Percentiles rank a stretch among this genome's conserved stretches.
Evolutionary conservation across 2,329 filamentous ascomycete species (phyloP).

Genomic region (Talaromyces sp.): DNA sequence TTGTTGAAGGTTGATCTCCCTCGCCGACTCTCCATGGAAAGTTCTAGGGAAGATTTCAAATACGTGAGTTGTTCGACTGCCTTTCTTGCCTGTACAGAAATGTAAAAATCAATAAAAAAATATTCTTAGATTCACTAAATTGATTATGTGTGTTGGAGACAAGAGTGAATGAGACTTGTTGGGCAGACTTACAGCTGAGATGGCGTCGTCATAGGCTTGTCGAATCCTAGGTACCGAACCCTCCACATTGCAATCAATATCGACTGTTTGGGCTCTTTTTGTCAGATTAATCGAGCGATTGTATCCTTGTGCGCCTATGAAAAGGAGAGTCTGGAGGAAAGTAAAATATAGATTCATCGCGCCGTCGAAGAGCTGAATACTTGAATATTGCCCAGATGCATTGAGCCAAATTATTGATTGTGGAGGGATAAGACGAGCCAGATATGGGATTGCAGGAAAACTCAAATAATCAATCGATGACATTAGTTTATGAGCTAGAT

Average conservation of each 20-base stretch:
- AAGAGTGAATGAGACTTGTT: background rate
- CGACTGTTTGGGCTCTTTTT: background rate
- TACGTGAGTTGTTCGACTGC: background rate
- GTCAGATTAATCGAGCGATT: background rate
- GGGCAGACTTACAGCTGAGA: background rate
- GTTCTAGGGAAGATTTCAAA: background rate
- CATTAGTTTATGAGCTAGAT: background rate
- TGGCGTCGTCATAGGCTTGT: background rate
- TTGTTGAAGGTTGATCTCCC: background rate
- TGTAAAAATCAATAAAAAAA: too few species aligned
- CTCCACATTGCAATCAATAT: too few species aligned
- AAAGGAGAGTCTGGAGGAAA: background rate
- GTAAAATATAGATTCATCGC: background rate
- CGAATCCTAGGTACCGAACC: too few species aligned
- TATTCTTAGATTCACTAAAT: too few species aligned
- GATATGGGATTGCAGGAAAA: background rate
- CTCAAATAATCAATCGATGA: background rate
- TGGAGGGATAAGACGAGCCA: background rate
- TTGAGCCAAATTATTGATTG: background rate
- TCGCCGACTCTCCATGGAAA: background rate
- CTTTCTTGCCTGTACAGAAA: background rate
- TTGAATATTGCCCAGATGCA: background rate
- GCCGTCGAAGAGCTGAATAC: background rate
- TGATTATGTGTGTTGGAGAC: background rate
- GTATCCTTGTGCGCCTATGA: background rate